A percentile compares a stretch with the other conserved stretches of the same genome.
These are phyloP conservation scores for Phycomyces nitens DNA, from an alignment of 192 early-diverging fungal genomes.

Conservation along the genomic window DNA sequence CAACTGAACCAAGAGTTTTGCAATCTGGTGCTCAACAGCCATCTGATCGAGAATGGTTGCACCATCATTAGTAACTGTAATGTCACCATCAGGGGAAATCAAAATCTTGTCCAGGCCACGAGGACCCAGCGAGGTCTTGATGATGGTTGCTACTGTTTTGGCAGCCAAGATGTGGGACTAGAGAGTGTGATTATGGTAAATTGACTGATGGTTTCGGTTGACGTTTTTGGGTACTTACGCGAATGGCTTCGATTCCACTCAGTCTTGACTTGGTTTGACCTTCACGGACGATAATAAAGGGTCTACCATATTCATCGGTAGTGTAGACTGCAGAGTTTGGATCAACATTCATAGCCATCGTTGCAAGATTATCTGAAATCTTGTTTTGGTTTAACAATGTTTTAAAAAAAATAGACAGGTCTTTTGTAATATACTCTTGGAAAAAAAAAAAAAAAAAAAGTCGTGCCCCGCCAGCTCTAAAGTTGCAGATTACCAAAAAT, in stretches of 20 bases:
- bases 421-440: no score
- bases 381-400: no score
- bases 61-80: conserved; percentile 99
- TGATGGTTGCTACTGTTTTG: conserved; percentile 93
- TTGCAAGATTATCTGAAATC: background rate
- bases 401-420: no score
- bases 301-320: conserved; percentile 94
- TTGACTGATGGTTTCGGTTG: background rate
- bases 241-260: conserved; percentile 90
- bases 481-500: no score
- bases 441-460: no score
- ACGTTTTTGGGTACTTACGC: conserved; percentile 55
- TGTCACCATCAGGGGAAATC: conserved; percentile 98
- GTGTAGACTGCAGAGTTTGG: conserved; percentile 76
- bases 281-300: conserved; percentile 98
- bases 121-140: conserved; percentile 98
- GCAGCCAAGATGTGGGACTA: conserved; percentile 98
- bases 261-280: conserved; percentile 90
- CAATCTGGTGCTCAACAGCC: conserved; percentile 99
- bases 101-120: conserved; percentile 99
- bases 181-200: background rate
- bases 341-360: conserved; percentile 31
- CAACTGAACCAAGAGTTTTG: conserved; percentile 94
- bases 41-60: conserved; percentile 97
- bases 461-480: no score